Conservation (phyloP, 2,329 filamentous ascomycete genomes). For the Hortaea sp. region DNA sequence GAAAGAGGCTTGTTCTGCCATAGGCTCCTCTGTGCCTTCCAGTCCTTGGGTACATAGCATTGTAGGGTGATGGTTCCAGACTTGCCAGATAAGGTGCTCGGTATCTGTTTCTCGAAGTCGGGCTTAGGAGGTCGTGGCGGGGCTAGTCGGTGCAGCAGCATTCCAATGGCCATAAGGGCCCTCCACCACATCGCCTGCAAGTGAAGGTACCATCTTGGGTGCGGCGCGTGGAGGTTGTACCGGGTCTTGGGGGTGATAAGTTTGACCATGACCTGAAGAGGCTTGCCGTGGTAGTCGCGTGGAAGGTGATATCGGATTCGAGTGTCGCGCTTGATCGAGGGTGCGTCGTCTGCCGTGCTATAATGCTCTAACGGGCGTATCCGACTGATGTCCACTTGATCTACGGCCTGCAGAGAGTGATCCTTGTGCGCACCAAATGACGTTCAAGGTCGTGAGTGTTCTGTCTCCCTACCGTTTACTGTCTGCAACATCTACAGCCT, state of each 20-base stretch:
- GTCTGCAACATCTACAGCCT: too few species aligned
- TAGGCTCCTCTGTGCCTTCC: constrained; percentile 32
- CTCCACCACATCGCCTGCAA: constrained; percentile 58
- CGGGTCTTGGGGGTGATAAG: background rate
- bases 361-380: too few species aligned
- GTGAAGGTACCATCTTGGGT: constrained; percentile 50
- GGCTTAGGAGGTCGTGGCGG: constrained; percentile 51
- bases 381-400: too few species aligned
- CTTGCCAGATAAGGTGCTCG: constrained; percentile 37
- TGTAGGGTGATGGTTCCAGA: constrained; percentile 43
- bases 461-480: too few species aligned
- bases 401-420: too few species aligned
- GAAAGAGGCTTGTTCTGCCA: constrained; percentile 10
- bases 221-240: constrained; percentile 14
- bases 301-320: too few species aligned
- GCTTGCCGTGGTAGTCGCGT: too few species aligned
- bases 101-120: constrained; percentile 48
- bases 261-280: background rate
- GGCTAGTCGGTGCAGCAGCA: constrained; percentile 56
- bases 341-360: too few species aligned
- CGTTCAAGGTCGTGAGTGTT: too few species aligned
- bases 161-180: constrained; percentile 57
- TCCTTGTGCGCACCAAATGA: too few species aligned
- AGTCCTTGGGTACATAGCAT: constrained; percentile 51
- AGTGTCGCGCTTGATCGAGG: too few species aligned